Percentiles rank a stretch among this genome's conserved stretches.
phyloP scores from a whole-genome alignment of 169 alveolate species.

The Plasmodium gaboni region DNA sequence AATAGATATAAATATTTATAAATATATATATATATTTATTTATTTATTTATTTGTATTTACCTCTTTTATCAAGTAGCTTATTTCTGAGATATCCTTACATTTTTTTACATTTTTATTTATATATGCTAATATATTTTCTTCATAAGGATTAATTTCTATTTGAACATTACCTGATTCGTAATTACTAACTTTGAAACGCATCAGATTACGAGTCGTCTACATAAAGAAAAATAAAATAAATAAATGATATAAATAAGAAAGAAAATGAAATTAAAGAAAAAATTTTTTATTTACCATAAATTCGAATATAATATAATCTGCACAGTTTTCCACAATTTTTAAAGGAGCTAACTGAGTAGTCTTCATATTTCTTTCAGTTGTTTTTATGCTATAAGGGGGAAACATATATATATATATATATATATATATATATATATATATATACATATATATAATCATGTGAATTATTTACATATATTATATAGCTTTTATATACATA shows the following conservation, averaged over 20 bases:
- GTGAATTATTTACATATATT: neutral
- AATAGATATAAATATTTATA: conserved; percentile 1
- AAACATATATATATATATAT: neutral
- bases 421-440: conserved; percentile 4
- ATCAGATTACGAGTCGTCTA: conserved; percentile 48
- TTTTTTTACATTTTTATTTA: conserved; percentile 55
- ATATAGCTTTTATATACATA: neutral
- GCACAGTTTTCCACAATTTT: conserved; percentile 58
- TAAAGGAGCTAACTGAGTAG: conserved; percentile 70
- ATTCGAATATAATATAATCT: conserved; percentile 51
- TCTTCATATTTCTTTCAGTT: conserved; percentile 58
- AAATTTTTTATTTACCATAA: conserved; percentile 19
- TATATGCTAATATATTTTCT: conserved; percentile 45
- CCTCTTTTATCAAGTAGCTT: conserved; percentile 69
- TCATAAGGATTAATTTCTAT: conserved; percentile 70
- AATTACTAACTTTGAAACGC: conserved; percentile 43
- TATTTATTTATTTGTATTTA: neutral
- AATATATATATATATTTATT: neutral
- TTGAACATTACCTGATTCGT: conserved; percentile 38
- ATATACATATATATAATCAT: neutral
- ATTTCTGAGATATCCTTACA: conserved; percentile 72
- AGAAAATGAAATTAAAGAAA: neutral
- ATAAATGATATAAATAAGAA: neutral
- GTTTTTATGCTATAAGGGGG: conserved; percentile 60
- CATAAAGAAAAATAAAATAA: conserved; percentile 4